Evolutionary conservation across 2,329 filamentous ascomycete genomes (phyloP).

Genomic region (Salinomyces thailandicus): DNA sequence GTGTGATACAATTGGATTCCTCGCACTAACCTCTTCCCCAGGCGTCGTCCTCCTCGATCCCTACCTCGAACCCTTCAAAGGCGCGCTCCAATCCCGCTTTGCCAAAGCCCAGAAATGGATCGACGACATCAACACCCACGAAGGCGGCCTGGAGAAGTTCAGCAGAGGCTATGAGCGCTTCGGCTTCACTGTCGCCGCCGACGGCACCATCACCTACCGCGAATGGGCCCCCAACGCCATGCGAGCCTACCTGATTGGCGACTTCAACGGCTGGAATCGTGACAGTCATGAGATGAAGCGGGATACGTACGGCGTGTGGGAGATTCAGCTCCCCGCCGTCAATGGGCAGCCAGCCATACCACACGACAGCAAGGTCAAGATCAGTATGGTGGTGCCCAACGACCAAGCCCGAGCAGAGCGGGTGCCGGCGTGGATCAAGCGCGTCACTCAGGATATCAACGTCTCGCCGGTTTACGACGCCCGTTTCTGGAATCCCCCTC

Average conservation of each 20-base stretch:
- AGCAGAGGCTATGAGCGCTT: slow-evolving; percentile 77
- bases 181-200: slow-evolving; percentile 68
- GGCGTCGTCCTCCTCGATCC: slow-evolving; percentile 82
- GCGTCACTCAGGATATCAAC: slow-evolving; percentile 83
- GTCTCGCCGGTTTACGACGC: slow-evolving; percentile 92
- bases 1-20: too few relatives aligned
- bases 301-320: slow-evolving; percentile 75
- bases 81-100: slow-evolving; percentile 65
- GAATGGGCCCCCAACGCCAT: slow-evolving; percentile 94
- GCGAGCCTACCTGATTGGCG: slow-evolving; percentile 77
- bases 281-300: slow-evolving; percentile 79
- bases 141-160: slow-evolving; percentile 88
- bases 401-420: slow-evolving; percentile 71
- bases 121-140: slow-evolving; percentile 65
- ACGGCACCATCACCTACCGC: slow-evolving; percentile 80
- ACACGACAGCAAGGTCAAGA: slow-evolving; percentile 95
- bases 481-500: slow-evolving; percentile 92
- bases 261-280: slow-evolving; percentile 91
- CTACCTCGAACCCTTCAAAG: slow-evolving; percentile 77
- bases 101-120: slow-evolving; percentile 78
- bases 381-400: slow-evolving; percentile 64
- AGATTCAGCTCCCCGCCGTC: slow-evolving; percentile 66
- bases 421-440: slow-evolving; percentile 92
- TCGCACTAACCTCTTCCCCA: slow-evolving; percentile 30
- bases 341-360: slow-evolving; percentile 69